Base-by-base conservation (phyloP, 1,284 basidiomycete species). In the Wolfiporia cocos region DNA sequence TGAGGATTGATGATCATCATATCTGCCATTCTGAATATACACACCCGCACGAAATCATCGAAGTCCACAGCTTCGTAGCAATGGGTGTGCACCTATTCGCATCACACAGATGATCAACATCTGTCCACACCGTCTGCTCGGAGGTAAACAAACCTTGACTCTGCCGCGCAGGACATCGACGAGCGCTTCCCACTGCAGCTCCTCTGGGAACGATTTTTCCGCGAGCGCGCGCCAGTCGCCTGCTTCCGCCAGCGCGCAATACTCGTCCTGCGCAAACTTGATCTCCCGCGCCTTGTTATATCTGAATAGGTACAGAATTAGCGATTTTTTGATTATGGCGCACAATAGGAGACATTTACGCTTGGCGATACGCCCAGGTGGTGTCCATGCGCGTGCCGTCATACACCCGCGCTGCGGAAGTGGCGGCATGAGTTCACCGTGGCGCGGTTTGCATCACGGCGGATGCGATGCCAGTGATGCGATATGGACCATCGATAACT, bases 151-250 rank as follows among this genome's bases (percentile, higher is more conserved):
- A 31, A 81, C 81, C 69, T 87, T 87, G 49, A 88, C 85, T 18
- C 74, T 71, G 7, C 82, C 88, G 34, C 93, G 70, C n/a, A 96
- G 70, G 6, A 93, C 86, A 52, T 94, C 92, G 3, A 92, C 86
- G 11, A 95, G 67, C 3, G 82, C 83, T 55, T 95, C 92, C 77
- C 85, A 89, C 57, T 90, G 77, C 28, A 92, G 68, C 22, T 82
- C 76, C 37, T 89, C 80, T 0, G 92, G 92, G 62, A 89, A 92
- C 6, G 49, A 49, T 22, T 36, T 30, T 0, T 73, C 75, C n/a
- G 72, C 74, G 11, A 83, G 66, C 11, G 64, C 59, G 0, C 72
- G 59, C 81, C 86, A 91, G 42, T 79, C 57, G 6, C 78, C 77
- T 5, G 65, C 54, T 18, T 71, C 50, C 2, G 73, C 82, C 48